Base-by-base conservation (phyloP, 176 grass and related monocot species). In the Melocanna baccifera region DNA sequence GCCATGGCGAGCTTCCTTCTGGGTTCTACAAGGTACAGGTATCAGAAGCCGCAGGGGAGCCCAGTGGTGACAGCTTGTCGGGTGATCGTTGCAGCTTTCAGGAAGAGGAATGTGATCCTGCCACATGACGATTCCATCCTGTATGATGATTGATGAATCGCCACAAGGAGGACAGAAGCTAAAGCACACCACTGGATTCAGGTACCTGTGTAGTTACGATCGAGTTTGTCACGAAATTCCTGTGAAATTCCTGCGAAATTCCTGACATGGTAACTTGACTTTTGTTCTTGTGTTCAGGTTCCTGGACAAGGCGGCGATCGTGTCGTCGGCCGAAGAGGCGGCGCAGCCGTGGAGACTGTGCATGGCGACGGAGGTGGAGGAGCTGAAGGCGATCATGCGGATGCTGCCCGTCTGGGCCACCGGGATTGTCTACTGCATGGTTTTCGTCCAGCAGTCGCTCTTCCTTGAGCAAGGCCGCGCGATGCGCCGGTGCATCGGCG, bases 321-420 rank as follows among this genome's bases (percentile, higher is more conserved):
- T 12, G 46, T 48, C 83, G 14, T 36, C 78, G 15, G 9, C 32
- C 16, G 82, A 88, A 41, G 52, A 22, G 34, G 82, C 88, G 42
- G 85, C 57, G 45, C 58, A 83, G 10, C 78, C 86, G 67, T 86
- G 90, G 90, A 88, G 83, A 61, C 68, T 84, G 30, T 92, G 90
- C 75, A 86, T 80, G 9, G 56, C 78, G 47, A 84, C 83, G 59
- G 79, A 92, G 56, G 87, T 89, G 3, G 90, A 92, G 74, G 90
- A 92, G 81, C 51, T 92, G 48, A 89, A 92, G 71, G 61, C 67
- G 67, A 20, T 92, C 20, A 29, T 92, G 7, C 67, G 90, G 51
- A 83, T 92, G 80, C 79, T 92, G 25, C 90, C 90, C 18, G 78
- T 92, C 39, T 92, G 87, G 87, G 73, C 74, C 20, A 84, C 79